Percentiles rank a stretch among this genome's conserved stretches.
These are phyloP conservation scores for Alternaria ethzedia DNA, from an alignment of 2,329 filamentous ascomycete genomes.

Conservation along the genomic window DNA sequence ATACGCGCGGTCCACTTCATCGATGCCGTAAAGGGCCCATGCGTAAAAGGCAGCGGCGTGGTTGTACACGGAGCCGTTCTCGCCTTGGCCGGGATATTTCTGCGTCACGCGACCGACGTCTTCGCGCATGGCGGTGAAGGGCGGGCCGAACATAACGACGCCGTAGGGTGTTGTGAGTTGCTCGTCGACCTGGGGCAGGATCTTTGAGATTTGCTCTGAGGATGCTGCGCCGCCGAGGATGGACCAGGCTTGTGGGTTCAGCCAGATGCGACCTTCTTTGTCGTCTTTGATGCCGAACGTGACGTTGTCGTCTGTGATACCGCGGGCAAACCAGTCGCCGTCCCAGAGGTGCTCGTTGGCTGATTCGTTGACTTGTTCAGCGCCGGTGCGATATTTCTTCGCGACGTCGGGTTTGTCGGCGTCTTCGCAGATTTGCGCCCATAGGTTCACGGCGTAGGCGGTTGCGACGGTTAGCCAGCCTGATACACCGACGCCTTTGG, in stretches of 20 bases:
- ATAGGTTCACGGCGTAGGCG: conserved; percentile 60
- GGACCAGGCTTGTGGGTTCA: conserved; percentile 64
- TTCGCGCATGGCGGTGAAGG: conserved; percentile 63
- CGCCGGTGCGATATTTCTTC: conserved; percentile 54
- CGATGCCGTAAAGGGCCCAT: conserved; percentile 60
- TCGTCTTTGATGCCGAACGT: conserved; percentile 60
- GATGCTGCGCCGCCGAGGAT: conserved; percentile 62
- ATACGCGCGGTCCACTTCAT: conserved; percentile 59
- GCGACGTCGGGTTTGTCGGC: conserved; percentile 52
- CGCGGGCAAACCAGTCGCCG: conserved; percentile 63
- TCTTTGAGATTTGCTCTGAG: conserved; percentile 51
- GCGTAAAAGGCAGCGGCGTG: conserved; percentile 64
- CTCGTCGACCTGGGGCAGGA: conserved; percentile 58
- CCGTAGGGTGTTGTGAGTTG: conserved; percentile 63
- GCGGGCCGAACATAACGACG: conserved; percentile 62
- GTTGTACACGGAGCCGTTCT: conserved; percentile 66
- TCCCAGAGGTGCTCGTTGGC: conserved; percentile 63
- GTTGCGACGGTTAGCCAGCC: conserved; percentile 66
- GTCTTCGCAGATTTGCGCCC: conserved; percentile 60
- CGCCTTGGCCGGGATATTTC: conserved; percentile 64
- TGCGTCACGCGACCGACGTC: conserved; percentile 65
- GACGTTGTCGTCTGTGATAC: conserved; percentile 64
- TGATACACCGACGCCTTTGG: conserved; percentile 63
- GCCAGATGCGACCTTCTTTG: conserved; percentile 63
- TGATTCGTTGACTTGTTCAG: conserved; percentile 56